Base-by-base conservation (phyloP, 177 flowering plant genomes). In the Tripterygium wilfordii region DNA sequence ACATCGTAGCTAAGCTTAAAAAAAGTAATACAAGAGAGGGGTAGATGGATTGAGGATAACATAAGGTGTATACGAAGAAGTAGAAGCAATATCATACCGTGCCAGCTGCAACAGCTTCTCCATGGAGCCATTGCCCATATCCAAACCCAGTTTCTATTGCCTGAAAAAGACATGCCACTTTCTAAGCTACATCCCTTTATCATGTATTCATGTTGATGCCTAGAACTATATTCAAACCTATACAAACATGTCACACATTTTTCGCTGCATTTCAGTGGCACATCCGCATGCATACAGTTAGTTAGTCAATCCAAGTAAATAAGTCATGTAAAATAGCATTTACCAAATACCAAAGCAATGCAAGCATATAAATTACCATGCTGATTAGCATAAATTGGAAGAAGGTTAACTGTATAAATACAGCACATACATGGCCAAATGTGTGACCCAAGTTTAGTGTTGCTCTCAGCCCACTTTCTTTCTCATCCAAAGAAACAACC, bases 61-160 rank as follows among this genome's bases (percentile, higher is more conserved):
- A n/a, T n/a, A n/a, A n/a, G n/a, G n/a, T n/a, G n/a, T n/a, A 26
- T 16, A 16, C 23, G 15, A 0, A 9, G 21, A 31, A 20, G 28
- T 15, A 18, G 41, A 10, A n/a, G n/a, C n/a, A 10, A 45, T 36
- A 28, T 33, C 28, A 32, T 80, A 94, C 99, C 71, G 56, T 94
- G 71, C 99, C 99, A 69, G 86, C 90, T 47, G 96, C 92, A 60
- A 94, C 97, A 53, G 97, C 99, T 72, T 94, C 99, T 51, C 99
- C 99, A 68, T 94, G 99, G 41, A 94, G 83, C 99, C 99, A 94
- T 58, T 85, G 56, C 25, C 99, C 99, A 68, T 94, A 94, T 25
- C 99, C 99, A 56, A 72, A 43, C 17, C 96, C 88, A 59, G 95
- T 80, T 72, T 94, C 99, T 30, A 94, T 87, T 10, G 97, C 96